phyloP scores from a whole-genome alignment of 352 stramenopile species.

The Phytopythium oedochilum region DNA sequence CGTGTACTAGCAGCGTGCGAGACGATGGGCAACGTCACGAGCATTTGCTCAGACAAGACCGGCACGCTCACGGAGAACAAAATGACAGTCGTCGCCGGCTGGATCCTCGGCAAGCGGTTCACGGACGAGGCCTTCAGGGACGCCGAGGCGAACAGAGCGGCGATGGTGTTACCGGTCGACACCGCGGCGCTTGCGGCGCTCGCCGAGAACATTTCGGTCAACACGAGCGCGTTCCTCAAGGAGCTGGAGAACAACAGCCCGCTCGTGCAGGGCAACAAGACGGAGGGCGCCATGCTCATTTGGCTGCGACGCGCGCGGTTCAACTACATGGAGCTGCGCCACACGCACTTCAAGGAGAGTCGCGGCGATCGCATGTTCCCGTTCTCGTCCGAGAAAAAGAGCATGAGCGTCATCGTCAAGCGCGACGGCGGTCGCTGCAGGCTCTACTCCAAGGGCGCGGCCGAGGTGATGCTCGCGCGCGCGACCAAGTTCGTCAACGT shows the following conservation, averaged over 20 bases:
- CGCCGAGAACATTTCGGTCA: constrained; percentile 55
- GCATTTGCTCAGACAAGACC: constrained; percentile 98
- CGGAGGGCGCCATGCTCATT: constrained; percentile 76
- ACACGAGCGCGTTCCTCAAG: constrained; percentile 74
- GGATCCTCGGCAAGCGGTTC: constrained; percentile 67
- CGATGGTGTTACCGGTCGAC: constrained; percentile 27
- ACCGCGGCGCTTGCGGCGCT: constrained; percentile 35
- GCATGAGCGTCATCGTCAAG: constrained; percentile 65
- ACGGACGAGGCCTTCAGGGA: constrained; percentile 37
- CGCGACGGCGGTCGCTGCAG: constrained; percentile 26
- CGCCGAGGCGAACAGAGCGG: constrained; percentile 12
- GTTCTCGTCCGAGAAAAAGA: constrained; percentile 84
- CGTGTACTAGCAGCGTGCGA: constrained; percentile 96
- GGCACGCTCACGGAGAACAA: constrained; percentile 97
- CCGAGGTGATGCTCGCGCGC: constrained; percentile 61
- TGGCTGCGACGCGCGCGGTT: constrained; percentile 49
- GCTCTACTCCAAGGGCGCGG: constrained; percentile 71
- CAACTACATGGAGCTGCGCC: constrained; percentile 54
- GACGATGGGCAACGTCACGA: constrained; percentile 98
- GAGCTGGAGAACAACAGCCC: constrained; percentile 22
- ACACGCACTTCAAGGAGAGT: constrained; percentile 40
- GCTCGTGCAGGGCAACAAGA: constrained; percentile 77
- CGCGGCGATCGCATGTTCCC: constrained; percentile 64
- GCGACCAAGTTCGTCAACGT: constrained; percentile 67
- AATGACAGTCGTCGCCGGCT: constrained; percentile 95